A percentile compares a stretch with the other conserved stretches of the same genome.
phyloP scores from a whole-genome alignment of 2,329 filamentous ascomycete genomes.

The Calonectria pseudoreteaudii region DNA sequence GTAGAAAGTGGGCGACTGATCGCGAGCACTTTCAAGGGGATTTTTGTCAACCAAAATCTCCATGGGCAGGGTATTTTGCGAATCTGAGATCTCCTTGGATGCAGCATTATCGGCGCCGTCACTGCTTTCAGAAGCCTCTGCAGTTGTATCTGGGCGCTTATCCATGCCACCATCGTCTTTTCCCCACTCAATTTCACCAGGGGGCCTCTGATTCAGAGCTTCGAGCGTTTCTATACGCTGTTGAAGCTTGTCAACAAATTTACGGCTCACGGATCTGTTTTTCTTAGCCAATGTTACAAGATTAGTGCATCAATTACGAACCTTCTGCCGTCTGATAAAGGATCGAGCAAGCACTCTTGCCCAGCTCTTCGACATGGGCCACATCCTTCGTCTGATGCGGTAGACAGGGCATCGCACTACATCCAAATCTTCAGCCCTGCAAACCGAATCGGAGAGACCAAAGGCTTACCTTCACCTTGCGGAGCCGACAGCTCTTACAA shows the following conservation, averaged over 20 bases:
- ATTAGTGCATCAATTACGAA: not conserved
- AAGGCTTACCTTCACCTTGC: conserved; percentile 24
- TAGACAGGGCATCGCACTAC: conserved; percentile 24
- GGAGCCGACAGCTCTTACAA: conserved; percentile 23
- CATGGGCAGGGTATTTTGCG: not conserved
- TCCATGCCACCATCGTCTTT: not conserved
- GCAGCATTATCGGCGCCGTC: not conserved
- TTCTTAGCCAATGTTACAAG: not conserved
- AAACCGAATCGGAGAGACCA: too few species aligned
- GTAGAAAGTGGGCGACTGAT: conserved; percentile 18
- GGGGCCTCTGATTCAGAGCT: conserved; percentile 7
- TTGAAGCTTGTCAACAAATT: conserved; percentile 25
- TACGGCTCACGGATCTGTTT: conserved; percentile 20
- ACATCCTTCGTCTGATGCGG: conserved; percentile 15
- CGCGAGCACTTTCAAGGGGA: not conserved
- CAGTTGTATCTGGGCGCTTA: not conserved
- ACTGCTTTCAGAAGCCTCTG: not conserved
- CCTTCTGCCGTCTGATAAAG: conserved; percentile 28
- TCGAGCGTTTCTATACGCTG: conserved; percentile 28
- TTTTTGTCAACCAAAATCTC: not conserved
- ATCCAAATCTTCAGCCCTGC: not conserved
- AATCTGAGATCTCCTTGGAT: not conserved
- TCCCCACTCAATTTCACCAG: not conserved
- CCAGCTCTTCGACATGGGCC: conserved; percentile 24
- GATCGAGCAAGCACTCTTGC: conserved; percentile 25